Conservation (phyloP, 352 stramenopile genomes). For the Pythium monospermum region DNA sequence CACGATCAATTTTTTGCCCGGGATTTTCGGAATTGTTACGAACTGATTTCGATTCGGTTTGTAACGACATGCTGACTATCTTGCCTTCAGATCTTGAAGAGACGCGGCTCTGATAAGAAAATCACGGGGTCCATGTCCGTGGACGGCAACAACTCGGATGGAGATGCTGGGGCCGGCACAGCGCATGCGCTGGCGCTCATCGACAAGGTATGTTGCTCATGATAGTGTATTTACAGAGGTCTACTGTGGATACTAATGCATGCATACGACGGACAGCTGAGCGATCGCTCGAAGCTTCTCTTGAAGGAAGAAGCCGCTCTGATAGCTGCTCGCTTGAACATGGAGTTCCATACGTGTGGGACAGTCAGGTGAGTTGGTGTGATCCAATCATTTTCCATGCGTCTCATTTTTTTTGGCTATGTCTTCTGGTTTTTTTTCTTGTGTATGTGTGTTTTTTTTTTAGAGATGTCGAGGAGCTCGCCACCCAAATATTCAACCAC, state of each 20-base stretch:
- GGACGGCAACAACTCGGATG: neutral
- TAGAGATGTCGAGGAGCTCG: constrained; percentile 7
- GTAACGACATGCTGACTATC: no score
- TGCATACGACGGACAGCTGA: no score
- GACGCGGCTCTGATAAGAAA: neutral
- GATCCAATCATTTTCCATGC: no score
- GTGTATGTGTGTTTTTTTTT: no score
- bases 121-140: neutral
- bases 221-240: neutral
- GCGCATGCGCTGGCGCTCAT: neutral
- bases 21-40: no score
- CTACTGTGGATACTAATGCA: no score
- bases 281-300: constrained; percentile 6
- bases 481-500: neutral
- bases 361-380: constrained; percentile 7
- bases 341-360: constrained; percentile 6
- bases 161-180: neutral
- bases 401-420: no score
- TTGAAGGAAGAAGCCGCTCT: constrained; percentile 14
- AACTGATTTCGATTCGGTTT: neutral
- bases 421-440: no score
- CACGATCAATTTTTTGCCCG: neutral
- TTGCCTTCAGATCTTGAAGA: constrained; percentile 1
- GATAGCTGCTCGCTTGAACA: constrained; percentile 15
- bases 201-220: neutral